Evolutionary conservation across 768 basidiomycete genomes (phyloP).

Genomic region (Albatrellus ellisii): DNA sequence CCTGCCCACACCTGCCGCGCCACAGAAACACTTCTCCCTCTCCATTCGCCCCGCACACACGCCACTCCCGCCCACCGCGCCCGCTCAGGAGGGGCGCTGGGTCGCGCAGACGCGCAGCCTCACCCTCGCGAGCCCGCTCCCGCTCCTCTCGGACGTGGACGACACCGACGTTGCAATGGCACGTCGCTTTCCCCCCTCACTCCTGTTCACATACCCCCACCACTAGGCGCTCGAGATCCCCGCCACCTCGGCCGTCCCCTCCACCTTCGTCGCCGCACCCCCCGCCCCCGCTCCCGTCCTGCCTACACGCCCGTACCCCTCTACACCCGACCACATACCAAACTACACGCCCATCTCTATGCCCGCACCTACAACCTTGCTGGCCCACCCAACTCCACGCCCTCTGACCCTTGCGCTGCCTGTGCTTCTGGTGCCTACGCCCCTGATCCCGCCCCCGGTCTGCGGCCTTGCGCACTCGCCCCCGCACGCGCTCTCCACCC

Average conservation of each 20-base stretch:
- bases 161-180: conserved; percentile 35
- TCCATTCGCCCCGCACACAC: conserved; percentile 19
- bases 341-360: too few relatives aligned
- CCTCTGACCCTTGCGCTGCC: neutral
- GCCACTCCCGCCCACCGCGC: too few relatives aligned
- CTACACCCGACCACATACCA: too few relatives aligned
- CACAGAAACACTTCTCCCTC: conserved; percentile 50
- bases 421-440: neutral
- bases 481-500: neutral
- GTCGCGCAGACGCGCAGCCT: conserved; percentile 56
- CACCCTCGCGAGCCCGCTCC: conserved; percentile 33
- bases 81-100: conserved; percentile 68
- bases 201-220: too few relatives aligned
- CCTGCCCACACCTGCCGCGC: too few relatives aligned
- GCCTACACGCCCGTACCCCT: too few relatives aligned
- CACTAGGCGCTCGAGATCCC: too few relatives aligned
- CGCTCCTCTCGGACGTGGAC: neutral
- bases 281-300: too few relatives aligned
- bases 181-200: conserved; percentile 14
- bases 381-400: neutral
- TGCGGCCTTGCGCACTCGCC: neutral
- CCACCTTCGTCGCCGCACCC: too few relatives aligned
- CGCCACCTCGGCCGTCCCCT: too few relatives aligned
- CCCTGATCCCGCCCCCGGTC: conserved; percentile 5
- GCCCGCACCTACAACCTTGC: too few relatives aligned